Evolutionary conservation across 495 filamentous ascomycete species (phyloP).

Genomic region (Halenospora varia): DNA sequence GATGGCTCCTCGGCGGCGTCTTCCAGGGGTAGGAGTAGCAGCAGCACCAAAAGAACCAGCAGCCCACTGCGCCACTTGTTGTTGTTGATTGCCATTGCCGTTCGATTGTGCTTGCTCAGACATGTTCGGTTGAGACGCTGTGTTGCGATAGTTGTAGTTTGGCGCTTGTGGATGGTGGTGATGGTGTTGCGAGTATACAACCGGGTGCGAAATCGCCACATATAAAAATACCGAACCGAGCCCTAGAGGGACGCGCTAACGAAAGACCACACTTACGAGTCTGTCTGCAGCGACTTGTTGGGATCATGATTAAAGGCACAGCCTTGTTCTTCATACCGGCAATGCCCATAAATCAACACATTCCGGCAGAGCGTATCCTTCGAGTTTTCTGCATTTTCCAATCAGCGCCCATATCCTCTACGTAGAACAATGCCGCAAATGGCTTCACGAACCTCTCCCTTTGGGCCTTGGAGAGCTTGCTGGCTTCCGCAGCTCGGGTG

Average conservation of each 20-base stretch:
- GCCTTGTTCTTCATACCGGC: slow-evolving; percentile 82
- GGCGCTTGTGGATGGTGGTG: too few species aligned
- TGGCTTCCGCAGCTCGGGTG: slow-evolving; percentile 28
- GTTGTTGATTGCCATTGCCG: too few species aligned
- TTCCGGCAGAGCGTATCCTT: slow-evolving; percentile 93
- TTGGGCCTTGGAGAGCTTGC: slow-evolving; percentile 58
- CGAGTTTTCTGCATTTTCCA: slow-evolving; percentile 47
- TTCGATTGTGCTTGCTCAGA: too few species aligned
- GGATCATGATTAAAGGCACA: slow-evolving; percentile 90
- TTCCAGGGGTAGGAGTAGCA: neutral
- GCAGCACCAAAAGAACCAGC: neutral
- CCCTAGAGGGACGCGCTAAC: neutral
- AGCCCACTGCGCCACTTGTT: too few species aligned
- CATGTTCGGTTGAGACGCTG: too few species aligned
- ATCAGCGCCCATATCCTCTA: slow-evolving; percentile 7
- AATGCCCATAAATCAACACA: slow-evolving; percentile 90
- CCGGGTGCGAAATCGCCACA: neutral
- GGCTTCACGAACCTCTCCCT: slow-evolving; percentile 49
- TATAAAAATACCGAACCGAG: neutral
- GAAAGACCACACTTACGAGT: slow-evolving; percentile 49
- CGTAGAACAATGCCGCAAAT: neutral
- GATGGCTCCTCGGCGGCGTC: neutral
- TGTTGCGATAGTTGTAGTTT: too few species aligned
- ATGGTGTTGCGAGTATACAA: neutral
- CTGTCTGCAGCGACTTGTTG: slow-evolving; percentile 52